Evolutionary conservation across 2,329 filamentous ascomycete species (phyloP).

Genomic region (Daldinia sp.): DNA sequence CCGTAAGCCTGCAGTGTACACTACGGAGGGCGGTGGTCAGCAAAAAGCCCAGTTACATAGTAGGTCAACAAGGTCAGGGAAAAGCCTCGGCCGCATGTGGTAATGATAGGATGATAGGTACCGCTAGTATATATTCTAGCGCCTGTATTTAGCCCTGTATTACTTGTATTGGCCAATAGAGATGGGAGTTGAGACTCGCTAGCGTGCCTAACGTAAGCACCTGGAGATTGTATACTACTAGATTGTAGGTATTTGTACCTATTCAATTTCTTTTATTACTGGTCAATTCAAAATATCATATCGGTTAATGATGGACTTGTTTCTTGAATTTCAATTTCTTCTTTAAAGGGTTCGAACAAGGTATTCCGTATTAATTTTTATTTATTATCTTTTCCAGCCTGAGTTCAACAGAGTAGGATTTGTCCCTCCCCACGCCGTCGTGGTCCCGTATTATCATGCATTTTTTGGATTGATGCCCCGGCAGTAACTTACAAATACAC

Average conservation of each 20-base stretch:
- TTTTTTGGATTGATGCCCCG: neutral
- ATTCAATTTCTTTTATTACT: constrained; percentile 16
- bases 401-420: constrained; percentile 1
- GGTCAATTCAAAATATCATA: constrained; percentile 10
- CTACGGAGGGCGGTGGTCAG: constrained; percentile 37
- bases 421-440: neutral
- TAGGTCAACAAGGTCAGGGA: constrained; percentile 17
- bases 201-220: neutral
- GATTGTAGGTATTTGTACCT: too few species aligned
- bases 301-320: neutral
- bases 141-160: constrained; percentile 4
- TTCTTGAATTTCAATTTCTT: neutral
- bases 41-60: constrained; percentile 5
- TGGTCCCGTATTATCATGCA: neutral
- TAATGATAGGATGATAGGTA: constrained; percentile 22
- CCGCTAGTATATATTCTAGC: constrained; percentile 21
- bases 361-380: neutral
- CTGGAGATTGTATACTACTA: neutral
- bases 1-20: constrained; percentile 33
- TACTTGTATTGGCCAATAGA: neutral
- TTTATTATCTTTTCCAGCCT: neutral
- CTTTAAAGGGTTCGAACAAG: neutral
- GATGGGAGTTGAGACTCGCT: constrained; percentile 10
- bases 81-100: constrained; percentile 38
- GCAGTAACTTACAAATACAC: neutral